Evolutionary conservation across 1,139 yeast genomes (phyloP), one percentile per base, ranked within the genome.

Genomic region (Debaryomyces coudertii): DNA sequence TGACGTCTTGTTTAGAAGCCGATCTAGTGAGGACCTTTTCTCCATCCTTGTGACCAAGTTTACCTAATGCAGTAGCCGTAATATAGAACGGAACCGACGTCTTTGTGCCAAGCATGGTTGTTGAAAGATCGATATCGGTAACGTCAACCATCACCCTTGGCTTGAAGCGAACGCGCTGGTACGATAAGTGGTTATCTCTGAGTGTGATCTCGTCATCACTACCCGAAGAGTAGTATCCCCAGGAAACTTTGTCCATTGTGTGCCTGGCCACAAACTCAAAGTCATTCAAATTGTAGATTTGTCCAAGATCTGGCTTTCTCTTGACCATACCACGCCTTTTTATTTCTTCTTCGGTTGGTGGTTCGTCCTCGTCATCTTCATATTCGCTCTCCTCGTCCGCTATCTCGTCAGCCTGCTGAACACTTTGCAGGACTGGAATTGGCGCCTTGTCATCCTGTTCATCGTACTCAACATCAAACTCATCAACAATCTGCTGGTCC

Each of bases 181-280:
- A 92, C 3, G 96, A 92, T 49, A 84, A 75, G 62, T 90, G 97
- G 68, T 92, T 92, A 60, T 90, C 96, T 53, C 98, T 77, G 62
- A 89, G 65, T 2, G 96, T 80, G 54, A 92, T 82, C 68, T 92
- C 98, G 65, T 92, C 98, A 63, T 92, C 97, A 36, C 95, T 79
- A 7, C 95, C 98, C 31, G 95, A 85, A 2, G 95, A 85, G 63
- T 90, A 92, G 66, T 92, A 92, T 9, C 92, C 93, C 93, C 97
- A 88, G 0, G 95, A 97, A 12, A 83, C 79, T 52, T 82, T 83
- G 36, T 87, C 80, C 77, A 92, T 65, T 7, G 68, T 63, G 53
- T 83, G 80, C 45, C 90, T 77, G 1, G 98, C 97, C 40, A 92
- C 83, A 56, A 79, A 79, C 64, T 92, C 98, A 59, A 92, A 90